Evolutionary conservation across 2,329 filamentous ascomycete species (phyloP), one percentile per base, ranked within the genome.

Genomic region (Paecilomyces variotii): DNA sequence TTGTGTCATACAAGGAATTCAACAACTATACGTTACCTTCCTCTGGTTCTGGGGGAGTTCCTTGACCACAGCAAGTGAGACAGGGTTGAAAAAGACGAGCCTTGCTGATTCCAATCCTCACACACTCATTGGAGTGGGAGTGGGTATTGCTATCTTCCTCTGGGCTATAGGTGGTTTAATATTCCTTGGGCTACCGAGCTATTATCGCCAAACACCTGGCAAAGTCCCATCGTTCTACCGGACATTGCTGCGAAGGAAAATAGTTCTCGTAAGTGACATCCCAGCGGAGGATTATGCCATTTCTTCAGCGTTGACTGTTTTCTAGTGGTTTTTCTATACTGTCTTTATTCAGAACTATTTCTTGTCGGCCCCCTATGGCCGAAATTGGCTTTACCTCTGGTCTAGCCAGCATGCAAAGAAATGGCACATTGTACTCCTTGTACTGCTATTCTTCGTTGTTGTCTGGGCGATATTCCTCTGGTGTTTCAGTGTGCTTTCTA

Each of bases 41-140:
- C 76, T 87, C 9, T 86, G 83, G 83, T 84, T 80, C 67, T 86
- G 84, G 84, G 84, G 82, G 75, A 73, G 72, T 57, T 80, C 78
- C 6, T 19, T 62, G 6, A 58, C 60, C 30, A 50, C 60, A 26
- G 51, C 30, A 12, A 55, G 54, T 11, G 54, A 60, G 24, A 54
- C 54, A 50, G 60, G 58, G 1, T 56, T 53, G n/a, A 55, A 45
- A 1, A 53, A 54, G 28, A 53, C 52, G n/a, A 58, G 60, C 52
- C n/a, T 60, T 30, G 58, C 58, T 53, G 56, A 60, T 51, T 57
- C 58, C 49, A 56, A 64, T 61, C 61, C 61, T 25, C 12, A 26
- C n/a, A 25, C 59, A 4, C 58, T 63, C 14, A 52, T 55, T 34
- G 61, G 57, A 45, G 60, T 71, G 50, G 68, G 68, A 26, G 60